Conservation (phyloP, 441 rosid genomes). For the Adansonia gregorii region DNA sequence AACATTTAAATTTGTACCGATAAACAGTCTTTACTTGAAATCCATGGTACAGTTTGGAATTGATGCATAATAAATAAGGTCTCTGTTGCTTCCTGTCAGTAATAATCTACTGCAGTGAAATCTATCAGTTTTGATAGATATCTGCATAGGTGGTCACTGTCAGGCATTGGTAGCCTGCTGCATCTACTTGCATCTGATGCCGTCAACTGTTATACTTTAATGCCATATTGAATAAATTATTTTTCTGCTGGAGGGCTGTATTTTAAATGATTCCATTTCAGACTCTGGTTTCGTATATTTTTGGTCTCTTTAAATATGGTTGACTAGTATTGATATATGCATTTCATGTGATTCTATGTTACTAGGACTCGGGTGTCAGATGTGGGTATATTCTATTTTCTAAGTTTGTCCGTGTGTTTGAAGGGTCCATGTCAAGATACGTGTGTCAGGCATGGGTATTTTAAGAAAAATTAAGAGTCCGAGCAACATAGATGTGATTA, state of each 20-base stretch:
- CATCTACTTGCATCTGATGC: slow-evolving; percentile 1
- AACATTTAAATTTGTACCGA: neutral
- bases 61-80: neutral
- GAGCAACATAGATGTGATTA: too few species aligned
- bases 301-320: neutral
- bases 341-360: neutral
- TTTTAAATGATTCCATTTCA: neutral
- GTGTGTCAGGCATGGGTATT: too few species aligned
- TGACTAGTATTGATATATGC: neutral
- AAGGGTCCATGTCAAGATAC: too few species aligned
- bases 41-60: neutral
- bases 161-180: neutral
- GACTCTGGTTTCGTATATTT: slow-evolving; percentile 14
- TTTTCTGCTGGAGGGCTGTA: neutral
- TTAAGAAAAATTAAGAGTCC: too few species aligned
- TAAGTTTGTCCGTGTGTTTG: too few species aligned
- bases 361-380: too few species aligned
- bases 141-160: neutral
- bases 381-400: too few species aligned
- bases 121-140: too few species aligned
- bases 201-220: neutral
- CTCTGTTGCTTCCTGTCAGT: neutral
- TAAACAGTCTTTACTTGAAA: slow-evolving; percentile 11
- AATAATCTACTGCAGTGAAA: neutral
- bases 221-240: neutral